Evolutionary conservation across 352 stramenopile species (phyloP).

Genomic region (Phytophthora palmivora): DNA sequence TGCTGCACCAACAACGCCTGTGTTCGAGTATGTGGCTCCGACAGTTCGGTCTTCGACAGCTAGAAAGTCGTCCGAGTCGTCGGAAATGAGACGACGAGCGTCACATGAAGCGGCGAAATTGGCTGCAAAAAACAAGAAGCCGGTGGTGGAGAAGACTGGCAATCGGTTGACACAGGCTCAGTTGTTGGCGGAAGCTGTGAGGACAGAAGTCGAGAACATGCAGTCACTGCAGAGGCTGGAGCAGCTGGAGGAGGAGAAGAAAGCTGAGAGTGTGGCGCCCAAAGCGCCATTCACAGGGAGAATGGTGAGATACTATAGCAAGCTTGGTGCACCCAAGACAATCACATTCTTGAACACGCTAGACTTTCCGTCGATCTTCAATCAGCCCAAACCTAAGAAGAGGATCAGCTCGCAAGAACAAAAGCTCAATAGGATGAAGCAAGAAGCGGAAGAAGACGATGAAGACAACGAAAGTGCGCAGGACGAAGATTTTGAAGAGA

Average conservation of each 20-base stretch:
- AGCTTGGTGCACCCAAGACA: constrained; percentile 65
- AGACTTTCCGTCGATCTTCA: constrained; percentile 75
- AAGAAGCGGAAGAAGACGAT: constrained; percentile 39
- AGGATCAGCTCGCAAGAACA: constrained; percentile 48
- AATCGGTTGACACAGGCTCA: constrained; percentile 75
- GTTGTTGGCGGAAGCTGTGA: constrained; percentile 75
- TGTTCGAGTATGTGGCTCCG: constrained; percentile 40
- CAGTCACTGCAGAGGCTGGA: constrained; percentile 83
- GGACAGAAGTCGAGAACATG: constrained; percentile 80
- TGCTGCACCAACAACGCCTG: constrained; percentile 6
- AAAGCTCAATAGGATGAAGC: constrained; percentile 37
- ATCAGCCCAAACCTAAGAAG: constrained; percentile 67
- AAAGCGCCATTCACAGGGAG: constrained; percentile 77
- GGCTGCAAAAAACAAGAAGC: constrained; percentile 40
- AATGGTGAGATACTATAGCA: constrained; percentile 77
- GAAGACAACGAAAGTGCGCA: constrained; percentile 40
- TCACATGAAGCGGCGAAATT: constrained; percentile 59
- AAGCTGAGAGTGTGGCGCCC: constrained; percentile 63
- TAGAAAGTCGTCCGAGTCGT: constrained; percentile 66
- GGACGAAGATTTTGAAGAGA: constrained; percentile 35
- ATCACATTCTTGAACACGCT: constrained; percentile 85
- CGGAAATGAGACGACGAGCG: constrained; percentile 62
- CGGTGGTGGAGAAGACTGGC: constrained; percentile 44
- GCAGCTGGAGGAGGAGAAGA: constrained; percentile 87
- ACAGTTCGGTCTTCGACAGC: constrained; percentile 66